Conservation (phyloP, 305 asterid genomes). For the Plantago coronopus region DNA sequence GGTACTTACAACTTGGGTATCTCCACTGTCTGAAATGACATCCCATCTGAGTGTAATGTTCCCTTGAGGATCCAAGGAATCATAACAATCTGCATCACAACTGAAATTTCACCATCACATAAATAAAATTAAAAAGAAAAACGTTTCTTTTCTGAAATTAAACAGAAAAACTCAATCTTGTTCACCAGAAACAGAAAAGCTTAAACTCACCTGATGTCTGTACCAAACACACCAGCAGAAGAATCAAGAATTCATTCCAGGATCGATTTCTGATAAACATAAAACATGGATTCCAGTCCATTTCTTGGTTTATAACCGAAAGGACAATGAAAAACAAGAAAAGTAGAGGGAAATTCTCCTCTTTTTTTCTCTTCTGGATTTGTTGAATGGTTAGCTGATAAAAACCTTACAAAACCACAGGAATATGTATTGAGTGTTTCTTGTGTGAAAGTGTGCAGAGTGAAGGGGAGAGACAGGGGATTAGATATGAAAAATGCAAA, state of each 20-base stretch:
- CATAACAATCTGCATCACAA: constrained; percentile 74
- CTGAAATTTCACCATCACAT: constrained; percentile 47
- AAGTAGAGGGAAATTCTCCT: background rate
- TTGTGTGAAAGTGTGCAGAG: background rate
- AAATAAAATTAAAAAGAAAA: background rate
- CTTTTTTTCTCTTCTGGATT: background rate
- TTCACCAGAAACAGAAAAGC: background rate
- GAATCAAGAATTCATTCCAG: constrained; percentile 22
- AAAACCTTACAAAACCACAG: constrained; percentile 16
- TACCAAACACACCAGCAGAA: constrained; percentile 24
- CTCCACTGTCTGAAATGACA: constrained; percentile 37
- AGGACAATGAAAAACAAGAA: background rate
- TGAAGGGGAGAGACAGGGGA: background rate
- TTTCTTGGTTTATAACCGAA: constrained; percentile 4
- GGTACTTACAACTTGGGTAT: constrained; percentile 44
- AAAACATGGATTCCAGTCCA: constrained; percentile 24
- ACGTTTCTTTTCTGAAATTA: background rate
- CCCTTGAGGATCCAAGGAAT: constrained; percentile 80
- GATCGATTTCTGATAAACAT: constrained; percentile 16
- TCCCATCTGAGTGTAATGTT: constrained; percentile 81
- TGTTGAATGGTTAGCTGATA: background rate
- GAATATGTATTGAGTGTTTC: background rate
- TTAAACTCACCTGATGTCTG: constrained; percentile 33
- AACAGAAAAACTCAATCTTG: background rate
- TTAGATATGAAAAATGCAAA: background rate